Evolutionary conservation across 768 basidiomycete genomes (phyloP), one percentile per base, ranked within the genome.

Genomic region (Amyloporia xantha): DNA sequence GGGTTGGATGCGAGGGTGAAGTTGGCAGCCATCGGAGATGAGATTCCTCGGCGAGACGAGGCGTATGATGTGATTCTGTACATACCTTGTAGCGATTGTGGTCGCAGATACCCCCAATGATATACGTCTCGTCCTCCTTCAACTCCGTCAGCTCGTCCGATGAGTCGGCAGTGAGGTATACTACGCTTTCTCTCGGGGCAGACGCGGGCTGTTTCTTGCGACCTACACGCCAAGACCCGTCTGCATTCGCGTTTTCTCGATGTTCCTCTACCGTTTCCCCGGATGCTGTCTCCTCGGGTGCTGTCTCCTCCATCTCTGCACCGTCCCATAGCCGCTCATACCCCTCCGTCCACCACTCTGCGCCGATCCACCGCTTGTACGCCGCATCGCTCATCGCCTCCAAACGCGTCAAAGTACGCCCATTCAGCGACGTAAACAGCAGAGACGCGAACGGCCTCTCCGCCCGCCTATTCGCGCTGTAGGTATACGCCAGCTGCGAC

Each of bases 101-200:
- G 66, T 99, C 96, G 51, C 85, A 86, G 57, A 99, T 86, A 4
- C 94, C 95, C 24, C 95, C 95, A 45, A 99, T 93, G 57, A 99
- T 82, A 63, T 98, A 98, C 6, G 84, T 87, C 62, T 94, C 86
- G 37, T 84, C 82, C 47, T 90, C 82, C 47, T 74, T 81, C 47
- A 99, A 77, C 58, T 88, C 84, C n/a, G 73, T 69, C 37, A 99
- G 69, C 66, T 94, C 91, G 43, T 94, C 80, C 25, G 83, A 77
- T 6, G 94, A 84, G 68, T 99, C 96, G 2, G 94, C 96, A 5
- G 96, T 96, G 44, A 99, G 80, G 66, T 99, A 99, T 33, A 98
- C 76, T 46, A 96, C 71, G 39, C 62, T 79, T 51, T 78, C 65
- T 56, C 53, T 56, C 12, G 59, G 38, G 38, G 52, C 58, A 4